Evolutionary conservation across 2,329 filamentous ascomycete genomes (phyloP), one percentile per base, ranked within the genome.

Genomic region (Botrytis tulipae): DNA sequence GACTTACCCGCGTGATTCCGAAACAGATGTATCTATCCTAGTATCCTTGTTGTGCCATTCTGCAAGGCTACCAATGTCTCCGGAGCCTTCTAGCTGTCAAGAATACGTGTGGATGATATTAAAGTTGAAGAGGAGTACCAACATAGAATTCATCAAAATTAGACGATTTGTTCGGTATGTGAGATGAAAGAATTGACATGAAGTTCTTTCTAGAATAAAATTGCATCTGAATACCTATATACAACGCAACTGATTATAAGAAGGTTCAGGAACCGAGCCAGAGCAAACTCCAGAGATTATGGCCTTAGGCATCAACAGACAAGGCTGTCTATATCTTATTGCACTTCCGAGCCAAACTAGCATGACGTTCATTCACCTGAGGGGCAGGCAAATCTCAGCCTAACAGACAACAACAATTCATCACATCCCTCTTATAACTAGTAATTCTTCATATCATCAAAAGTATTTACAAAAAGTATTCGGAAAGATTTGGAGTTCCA

Each of bases 41-140:
- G 60, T 40, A 42, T 25, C 22, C 25, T 29, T 68, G 32, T 40
- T 54, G 48, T 48, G n/a, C 12, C 20, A 20, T 37, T 54, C 46
- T 68, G 65, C 65, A 68, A 68, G 65, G 65, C 65, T 68, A 54
- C 65, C 46, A 68, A 5, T 54, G 12, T 29, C 32, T 68, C 20
- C 40, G 29, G 32, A 68, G 37, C 35, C 46, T 54, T 68, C 46
- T 35, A 32, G 46, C 8, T 54, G 48, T n/a, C 7, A 29, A n/a
- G n/a, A 57, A 57, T 57, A 25, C 9, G 9, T n/a, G 63, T 10
- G 20, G 35, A 12, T 35, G 32, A 40, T 37, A 10, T 5, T 7
- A 46, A 29, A 46, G 37, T 54, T 9, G 37, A 29, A 25, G 18
- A 20, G 32, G 22, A 54, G 14, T 51, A 40, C 37, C 35, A 37